Evolutionary conservation across 2,329 filamentous ascomycete species (phyloP).

Genomic region (Lecanoromycetidae sp.): DNA sequence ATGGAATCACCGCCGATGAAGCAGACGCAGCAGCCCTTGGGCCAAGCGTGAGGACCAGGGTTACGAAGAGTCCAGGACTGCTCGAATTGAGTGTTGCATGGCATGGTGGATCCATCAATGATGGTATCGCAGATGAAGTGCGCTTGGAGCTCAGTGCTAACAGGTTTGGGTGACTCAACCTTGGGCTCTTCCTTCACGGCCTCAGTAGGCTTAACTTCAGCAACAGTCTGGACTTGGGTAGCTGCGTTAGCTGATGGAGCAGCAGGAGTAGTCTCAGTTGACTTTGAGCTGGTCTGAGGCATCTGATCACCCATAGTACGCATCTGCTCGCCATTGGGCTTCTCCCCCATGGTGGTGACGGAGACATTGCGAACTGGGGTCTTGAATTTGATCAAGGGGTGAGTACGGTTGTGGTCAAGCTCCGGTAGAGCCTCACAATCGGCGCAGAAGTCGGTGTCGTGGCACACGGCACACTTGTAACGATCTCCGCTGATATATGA

Average conservation of each 20-base stretch:
- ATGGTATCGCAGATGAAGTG: constrained; percentile 69
- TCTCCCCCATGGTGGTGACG: constrained; percentile 72
- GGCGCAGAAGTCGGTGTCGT: constrained; percentile 90
- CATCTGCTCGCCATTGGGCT: constrained; percentile 52
- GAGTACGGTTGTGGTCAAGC: constrained; percentile 85
- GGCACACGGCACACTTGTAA: constrained; percentile 95
- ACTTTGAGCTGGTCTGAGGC: constrained; percentile 32
- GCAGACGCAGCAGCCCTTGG: constrained; percentile 75
- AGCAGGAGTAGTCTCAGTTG: constrained; percentile 40
- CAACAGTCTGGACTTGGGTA: constrained; percentile 58
- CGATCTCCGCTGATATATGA: constrained; percentile 67
- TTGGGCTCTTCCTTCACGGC: constrained; percentile 28
- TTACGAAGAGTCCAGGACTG: constrained; percentile 91
- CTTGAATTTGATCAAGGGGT: constrained; percentile 94
- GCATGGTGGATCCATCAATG: constrained; percentile 61
- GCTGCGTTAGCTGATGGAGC: constrained; percentile 40
- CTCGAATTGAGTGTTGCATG: constrained; percentile 62
- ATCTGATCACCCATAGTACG: constrained; percentile 58
- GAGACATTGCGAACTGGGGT: constrained; percentile 79
- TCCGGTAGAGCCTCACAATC: constrained; percentile 79
- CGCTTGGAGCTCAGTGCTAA: constrained; percentile 41
- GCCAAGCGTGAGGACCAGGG: constrained; percentile 67
- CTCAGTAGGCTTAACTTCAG: constrained; percentile 55
- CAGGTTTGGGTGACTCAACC: constrained; percentile 20
- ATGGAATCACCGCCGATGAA: constrained; percentile 94